A percentile compares a stretch with the other conserved stretches of the same genome.
Conservation (phyloP, 1,284 basidiomycete species). For the Anthracocystis panici-leucophaei region DNA sequence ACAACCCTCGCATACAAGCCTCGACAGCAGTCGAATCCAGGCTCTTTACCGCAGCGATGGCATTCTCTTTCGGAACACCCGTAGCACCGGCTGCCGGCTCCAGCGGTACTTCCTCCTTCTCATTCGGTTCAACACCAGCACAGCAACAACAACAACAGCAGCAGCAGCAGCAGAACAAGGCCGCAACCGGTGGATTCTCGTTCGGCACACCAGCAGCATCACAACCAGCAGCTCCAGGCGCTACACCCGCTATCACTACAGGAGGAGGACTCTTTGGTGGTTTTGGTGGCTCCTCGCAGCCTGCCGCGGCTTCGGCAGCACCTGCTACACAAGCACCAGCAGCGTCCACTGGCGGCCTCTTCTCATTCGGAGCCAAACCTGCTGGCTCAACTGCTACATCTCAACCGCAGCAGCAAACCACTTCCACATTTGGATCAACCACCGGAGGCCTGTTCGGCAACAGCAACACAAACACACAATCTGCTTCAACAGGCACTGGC, state of each 20-base stretch:
- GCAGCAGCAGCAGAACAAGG: slow-evolving; percentile 50
- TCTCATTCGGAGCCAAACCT: slow-evolving; percentile 44
- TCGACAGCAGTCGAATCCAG: background rate
- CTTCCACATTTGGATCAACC: slow-evolving; percentile 42
- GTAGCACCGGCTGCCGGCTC: slow-evolving; percentile 40
- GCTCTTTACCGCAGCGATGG: slow-evolving; percentile 29
- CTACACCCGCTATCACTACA: slow-evolving; percentile 23
- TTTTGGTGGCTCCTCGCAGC: slow-evolving; percentile 19
- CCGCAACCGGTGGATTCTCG: slow-evolving; percentile 50
- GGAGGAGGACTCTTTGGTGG: slow-evolving; percentile 30
- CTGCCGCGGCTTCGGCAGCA: slow-evolving; percentile 26
- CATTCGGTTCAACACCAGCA: slow-evolving; percentile 50
- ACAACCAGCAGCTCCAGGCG: slow-evolving; percentile 25
- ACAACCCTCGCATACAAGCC: background rate
- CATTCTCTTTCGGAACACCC: slow-evolving; percentile 62
- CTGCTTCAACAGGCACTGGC: slow-evolving; percentile 23
- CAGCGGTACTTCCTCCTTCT: slow-evolving; percentile 45
- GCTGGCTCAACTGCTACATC: slow-evolving; percentile 10
- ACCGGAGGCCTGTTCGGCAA: slow-evolving; percentile 37
- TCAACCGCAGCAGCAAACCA: slow-evolving; percentile 29
- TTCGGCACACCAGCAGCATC: slow-evolving; percentile 47
- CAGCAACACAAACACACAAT: slow-evolving; percentile 20
- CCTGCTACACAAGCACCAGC: slow-evolving; percentile 28
- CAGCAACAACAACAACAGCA: no score
- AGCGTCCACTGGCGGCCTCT: slow-evolving; percentile 23